phyloP scores from a whole-genome alignment of 228 moss, liverwort and hornwort genomes.

The Sphagnum fallax region DNA sequence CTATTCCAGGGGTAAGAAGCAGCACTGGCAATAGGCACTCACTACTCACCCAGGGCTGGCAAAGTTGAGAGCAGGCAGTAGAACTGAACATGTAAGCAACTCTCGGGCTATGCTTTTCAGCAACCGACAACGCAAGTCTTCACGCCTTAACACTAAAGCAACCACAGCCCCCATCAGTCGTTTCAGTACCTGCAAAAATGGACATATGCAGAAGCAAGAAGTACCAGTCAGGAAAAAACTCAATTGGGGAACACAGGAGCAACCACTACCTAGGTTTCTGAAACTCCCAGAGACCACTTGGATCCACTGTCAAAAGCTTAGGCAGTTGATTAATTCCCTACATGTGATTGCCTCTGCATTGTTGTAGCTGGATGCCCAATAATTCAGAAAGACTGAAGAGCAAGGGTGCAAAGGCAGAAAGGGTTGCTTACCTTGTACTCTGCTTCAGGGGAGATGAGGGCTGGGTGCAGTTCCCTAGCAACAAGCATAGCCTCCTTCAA shows the following conservation, averaged over 20 bases:
- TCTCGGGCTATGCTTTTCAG: slow-evolving; percentile 43
- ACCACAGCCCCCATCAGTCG: slow-evolving; percentile 42
- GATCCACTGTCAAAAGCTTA: not conserved
- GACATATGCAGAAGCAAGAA: not conserved
- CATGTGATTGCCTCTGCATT: not conserved
- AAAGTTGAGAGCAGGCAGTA: slow-evolving; percentile 45
- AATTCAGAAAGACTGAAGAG: not conserved
- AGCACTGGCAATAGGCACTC: too few species aligned
- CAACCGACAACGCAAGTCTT: slow-evolving; percentile 39
- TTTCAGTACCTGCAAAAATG: slow-evolving; percentile 23
- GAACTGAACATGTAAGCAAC: slow-evolving; percentile 46
- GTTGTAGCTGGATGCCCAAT: not conserved
- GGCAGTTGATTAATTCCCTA: not conserved
- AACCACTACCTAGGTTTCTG: too few species aligned
- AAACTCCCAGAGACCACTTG: too few species aligned
- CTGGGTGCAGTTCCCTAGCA: slow-evolving; percentile 45
- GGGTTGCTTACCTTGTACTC: slow-evolving; percentile 25
- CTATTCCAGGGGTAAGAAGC: too few species aligned
- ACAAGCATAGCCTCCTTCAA: slow-evolving; percentile 43
- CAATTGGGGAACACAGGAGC: not conserved
- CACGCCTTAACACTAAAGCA: slow-evolving; percentile 36
- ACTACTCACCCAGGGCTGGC: slow-evolving; percentile 23
- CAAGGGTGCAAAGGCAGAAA: not conserved
- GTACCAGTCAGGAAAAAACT: not conserved
- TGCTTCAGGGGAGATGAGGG: slow-evolving; percentile 42